phyloP scores from a whole-genome alignment of 1,284 basidiomycete species.

The Volvariella volvacea region DNA sequence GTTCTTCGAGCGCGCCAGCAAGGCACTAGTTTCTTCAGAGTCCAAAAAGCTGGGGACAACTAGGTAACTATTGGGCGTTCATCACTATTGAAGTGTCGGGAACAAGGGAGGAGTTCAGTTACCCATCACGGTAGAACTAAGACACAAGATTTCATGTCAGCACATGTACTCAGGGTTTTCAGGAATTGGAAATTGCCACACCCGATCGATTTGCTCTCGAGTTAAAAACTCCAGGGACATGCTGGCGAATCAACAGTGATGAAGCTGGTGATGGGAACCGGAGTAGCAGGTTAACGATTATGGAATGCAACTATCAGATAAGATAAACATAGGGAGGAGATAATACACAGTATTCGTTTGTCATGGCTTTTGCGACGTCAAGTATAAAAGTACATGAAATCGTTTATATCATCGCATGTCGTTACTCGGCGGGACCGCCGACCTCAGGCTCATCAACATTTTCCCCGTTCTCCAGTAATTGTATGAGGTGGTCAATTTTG shows the following conservation, averaged over 20 bases:
- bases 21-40: constrained; percentile 46
- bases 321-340: background rate
- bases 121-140: constrained; percentile 49
- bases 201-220: constrained; percentile 46
- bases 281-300: too few relatives aligned
- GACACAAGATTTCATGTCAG: background rate
- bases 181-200: constrained; percentile 12
- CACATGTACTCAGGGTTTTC: constrained; percentile 1
- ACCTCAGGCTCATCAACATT: constrained; percentile 30
- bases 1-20: constrained; percentile 66
- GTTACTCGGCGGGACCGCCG: background rate
- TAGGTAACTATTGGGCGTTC: constrained; percentile 55
- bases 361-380: too few relatives aligned
- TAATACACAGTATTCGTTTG: background rate
- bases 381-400: too few relatives aligned
- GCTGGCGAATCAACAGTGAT: too few relatives aligned
- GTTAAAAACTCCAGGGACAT: constrained; percentile 35
- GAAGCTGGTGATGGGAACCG: too few relatives aligned
- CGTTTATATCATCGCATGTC: background rate
- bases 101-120: constrained; percentile 8
- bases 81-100: constrained; percentile 1
- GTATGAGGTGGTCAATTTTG: constrained; percentile 73
- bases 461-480: constrained; percentile 51
- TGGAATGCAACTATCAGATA: too few relatives aligned
- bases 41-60: constrained; percentile 71